A percentile compares a stretch with the other conserved stretches of the same genome.
phyloP scores from a whole-genome alignment of 495 filamentous ascomycete species.

The Thermothielavioides terrestris region DNA sequence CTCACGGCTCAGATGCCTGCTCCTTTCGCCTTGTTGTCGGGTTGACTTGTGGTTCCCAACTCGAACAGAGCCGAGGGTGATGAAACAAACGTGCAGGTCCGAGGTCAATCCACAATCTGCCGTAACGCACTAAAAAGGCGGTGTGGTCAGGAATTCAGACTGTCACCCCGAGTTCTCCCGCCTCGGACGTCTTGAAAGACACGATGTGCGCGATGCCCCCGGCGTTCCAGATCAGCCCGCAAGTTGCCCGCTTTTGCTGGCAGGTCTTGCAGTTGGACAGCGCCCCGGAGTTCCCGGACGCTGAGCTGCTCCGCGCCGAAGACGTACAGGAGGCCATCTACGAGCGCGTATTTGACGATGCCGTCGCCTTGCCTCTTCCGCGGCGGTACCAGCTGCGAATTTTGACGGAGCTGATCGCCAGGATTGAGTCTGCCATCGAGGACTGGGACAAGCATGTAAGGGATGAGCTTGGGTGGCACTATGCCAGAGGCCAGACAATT shows the following conservation, averaged over 20 bases:
- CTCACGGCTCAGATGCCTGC: too few species aligned
- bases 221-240: background rate
- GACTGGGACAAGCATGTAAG: conserved; percentile 83
- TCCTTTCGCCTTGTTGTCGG: too few species aligned
- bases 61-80: too few species aligned
- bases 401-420: conserved; percentile 57
- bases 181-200: background rate
- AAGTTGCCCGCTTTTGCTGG: conserved; percentile 31
- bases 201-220: too few species aligned
- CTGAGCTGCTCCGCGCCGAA: conserved; percentile 23
- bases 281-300: conserved; percentile 27
- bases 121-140: too few species aligned
- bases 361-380: conserved; percentile 47
- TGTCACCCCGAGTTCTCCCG: too few species aligned
- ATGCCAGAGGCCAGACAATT: background rate
- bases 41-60: too few species aligned
- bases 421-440: conserved; percentile 57
- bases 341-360: conserved; percentile 51
- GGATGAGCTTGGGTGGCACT: background rate
- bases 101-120: too few species aligned
- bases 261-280: conserved; percentile 37
- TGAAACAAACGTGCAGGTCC: too few species aligned
- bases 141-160: too few species aligned
- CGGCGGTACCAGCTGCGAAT: conserved; percentile 59
- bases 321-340: conserved; percentile 55